These are phyloP conservation scores for Ceratobasidium sp. DNA, from an alignment of 1,284 basidiomycete genomes.

Conservation along the genomic window DNA sequence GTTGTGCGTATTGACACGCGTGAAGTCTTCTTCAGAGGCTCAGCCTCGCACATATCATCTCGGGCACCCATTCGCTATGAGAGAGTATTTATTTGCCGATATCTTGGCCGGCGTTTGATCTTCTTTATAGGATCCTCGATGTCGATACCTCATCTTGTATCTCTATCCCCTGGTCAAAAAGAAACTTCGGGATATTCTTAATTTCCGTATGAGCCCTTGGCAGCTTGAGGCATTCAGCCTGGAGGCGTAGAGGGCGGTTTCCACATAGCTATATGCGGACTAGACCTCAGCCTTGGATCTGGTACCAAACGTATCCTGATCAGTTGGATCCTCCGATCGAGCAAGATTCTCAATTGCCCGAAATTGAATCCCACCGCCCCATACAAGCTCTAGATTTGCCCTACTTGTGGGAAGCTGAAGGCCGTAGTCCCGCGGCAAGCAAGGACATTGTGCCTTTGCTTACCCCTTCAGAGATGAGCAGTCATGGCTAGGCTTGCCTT, in stretches of 20 bases:
- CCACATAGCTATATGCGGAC: neutral
- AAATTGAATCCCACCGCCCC: neutral
- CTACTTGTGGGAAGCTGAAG: neutral
- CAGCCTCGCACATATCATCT: neutral
- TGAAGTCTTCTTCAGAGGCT: neutral
- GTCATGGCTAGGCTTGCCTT: neutral
- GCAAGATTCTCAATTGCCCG: neutral
- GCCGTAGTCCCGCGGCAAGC: neutral
- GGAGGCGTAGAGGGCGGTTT: neutral
- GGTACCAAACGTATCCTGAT: neutral
- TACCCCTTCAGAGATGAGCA: neutral
- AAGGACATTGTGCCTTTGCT: neutral
- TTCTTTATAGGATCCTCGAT: neutral
- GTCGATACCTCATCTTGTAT: neutral
- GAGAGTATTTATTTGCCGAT: neutral
- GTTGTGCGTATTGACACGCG: no score
- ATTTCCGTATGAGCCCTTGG: conserved; percentile 7
- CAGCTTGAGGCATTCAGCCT: neutral
- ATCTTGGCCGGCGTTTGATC: neutral
- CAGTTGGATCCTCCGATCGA: neutral
- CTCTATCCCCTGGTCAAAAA: neutral
- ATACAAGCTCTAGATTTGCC: neutral
- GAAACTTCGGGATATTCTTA: neutral
- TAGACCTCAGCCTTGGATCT: neutral
- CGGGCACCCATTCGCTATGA: neutral